A percentile compares a stretch with the other conserved stretches of the same genome.
Evolutionary conservation across 768 basidiomycete genomes (phyloP).

Genomic region (Brasilioporus rufonigricans): DNA sequence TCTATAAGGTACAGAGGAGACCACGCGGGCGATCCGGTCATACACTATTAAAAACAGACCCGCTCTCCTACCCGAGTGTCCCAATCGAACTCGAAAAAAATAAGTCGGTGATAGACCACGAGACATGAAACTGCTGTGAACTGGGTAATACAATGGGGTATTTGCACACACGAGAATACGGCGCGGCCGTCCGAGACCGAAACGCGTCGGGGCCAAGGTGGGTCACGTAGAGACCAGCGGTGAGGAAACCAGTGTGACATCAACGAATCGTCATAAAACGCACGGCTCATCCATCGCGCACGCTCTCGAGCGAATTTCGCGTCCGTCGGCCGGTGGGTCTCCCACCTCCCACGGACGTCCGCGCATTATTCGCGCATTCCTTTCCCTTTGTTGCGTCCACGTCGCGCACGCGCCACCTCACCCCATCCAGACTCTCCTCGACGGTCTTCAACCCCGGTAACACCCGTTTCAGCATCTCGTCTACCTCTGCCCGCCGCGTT

Average conservation of each 20-base stretch:
- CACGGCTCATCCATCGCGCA: not conserved
- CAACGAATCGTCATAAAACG: not conserved
- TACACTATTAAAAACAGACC: too few species aligned
- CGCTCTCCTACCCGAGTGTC: too few species aligned
- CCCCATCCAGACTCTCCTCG: slow-evolving; percentile 21
- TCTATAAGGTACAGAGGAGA: too few species aligned
- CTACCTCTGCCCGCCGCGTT: slow-evolving; percentile 15
- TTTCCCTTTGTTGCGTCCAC: not conserved
- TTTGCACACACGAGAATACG: not conserved
- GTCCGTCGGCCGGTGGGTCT: slow-evolving; percentile 13
- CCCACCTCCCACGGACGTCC: not conserved
- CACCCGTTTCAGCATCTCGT: slow-evolving; percentile 20
- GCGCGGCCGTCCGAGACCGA: not conserved
- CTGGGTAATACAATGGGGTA: not conserved
- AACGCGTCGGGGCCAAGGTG: not conserved
- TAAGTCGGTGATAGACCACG: too few species aligned
- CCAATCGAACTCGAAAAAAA: too few species aligned
- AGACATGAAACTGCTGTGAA: not conserved
- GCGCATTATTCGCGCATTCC: not conserved
- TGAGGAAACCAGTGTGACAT: not conserved
- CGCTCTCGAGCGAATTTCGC: slow-evolving; percentile 12
- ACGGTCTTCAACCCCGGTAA: slow-evolving; percentile 21
- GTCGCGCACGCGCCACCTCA: slow-evolving; percentile 12
- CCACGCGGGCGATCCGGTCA: too few species aligned
- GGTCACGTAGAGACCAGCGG: not conserved